These are phyloP conservation scores for Cyberlindnera xylosilytica DNA, from an alignment of 805 yeast species.

Conservation along the genomic window DNA sequence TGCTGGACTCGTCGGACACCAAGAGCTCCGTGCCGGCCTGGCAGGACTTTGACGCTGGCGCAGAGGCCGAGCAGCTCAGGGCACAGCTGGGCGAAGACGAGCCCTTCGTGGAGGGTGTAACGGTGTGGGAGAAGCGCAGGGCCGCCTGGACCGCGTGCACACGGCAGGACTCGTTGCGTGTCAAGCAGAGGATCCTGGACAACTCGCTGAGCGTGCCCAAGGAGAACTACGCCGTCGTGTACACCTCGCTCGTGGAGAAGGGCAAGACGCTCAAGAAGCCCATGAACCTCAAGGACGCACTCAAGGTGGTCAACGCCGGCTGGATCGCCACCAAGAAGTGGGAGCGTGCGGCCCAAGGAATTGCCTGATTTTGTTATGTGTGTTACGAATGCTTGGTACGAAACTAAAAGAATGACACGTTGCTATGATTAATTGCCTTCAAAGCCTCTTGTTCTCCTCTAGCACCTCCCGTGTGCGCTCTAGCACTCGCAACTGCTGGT, in stretches of 20 bases:
- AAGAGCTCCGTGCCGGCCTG: constrained; percentile 7
- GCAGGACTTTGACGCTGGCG: constrained; percentile 31
- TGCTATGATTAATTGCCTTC: constrained; percentile 6
- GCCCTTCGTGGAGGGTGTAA: constrained; percentile 50
- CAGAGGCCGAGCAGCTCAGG: constrained; percentile 24
- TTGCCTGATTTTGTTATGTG: constrained; percentile 9
- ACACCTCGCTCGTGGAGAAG: constrained; percentile 66
- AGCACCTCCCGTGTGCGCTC: constrained; percentile 51
- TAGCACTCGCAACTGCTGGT: constrained; percentile 67
- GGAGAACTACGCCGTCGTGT: constrained; percentile 58
- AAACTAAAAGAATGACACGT: too few relatives aligned
- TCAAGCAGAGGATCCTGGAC: constrained; percentile 22
- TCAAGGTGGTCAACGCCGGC: constrained; percentile 73
- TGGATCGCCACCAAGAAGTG: constrained; percentile 81
- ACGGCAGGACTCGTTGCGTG: constrained; percentile 18
- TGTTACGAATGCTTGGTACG: too few relatives aligned
- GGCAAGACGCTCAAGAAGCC: constrained; percentile 65
- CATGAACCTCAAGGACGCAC: constrained; percentile 69
- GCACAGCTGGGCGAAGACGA: constrained; percentile 12
- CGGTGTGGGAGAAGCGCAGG: constrained; percentile 69
- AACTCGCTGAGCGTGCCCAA: constrained; percentile 35
- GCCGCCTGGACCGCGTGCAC: constrained; percentile 58
- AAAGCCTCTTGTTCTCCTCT: constrained; percentile 25
- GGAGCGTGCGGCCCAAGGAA: constrained; percentile 49
- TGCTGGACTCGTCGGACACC: constrained; percentile 16